A percentile compares a stretch with the other conserved stretches of the same genome.
phyloP scores from a whole-genome alignment of 2,329 filamentous ascomycete genomes.

The Ustulina deusta region DNA sequence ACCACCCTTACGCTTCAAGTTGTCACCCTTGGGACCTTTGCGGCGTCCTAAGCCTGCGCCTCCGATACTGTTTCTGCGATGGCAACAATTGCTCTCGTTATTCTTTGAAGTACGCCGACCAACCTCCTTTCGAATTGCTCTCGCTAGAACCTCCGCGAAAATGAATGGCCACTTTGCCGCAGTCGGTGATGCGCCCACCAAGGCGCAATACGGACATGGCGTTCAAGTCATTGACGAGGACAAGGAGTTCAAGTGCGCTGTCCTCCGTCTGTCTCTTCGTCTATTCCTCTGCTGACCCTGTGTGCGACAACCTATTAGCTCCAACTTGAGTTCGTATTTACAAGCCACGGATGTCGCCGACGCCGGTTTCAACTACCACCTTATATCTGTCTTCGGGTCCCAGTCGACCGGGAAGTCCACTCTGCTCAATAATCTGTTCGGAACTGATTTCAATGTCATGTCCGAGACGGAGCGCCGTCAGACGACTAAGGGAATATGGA shows the following conservation, averaged over 20 bases:
- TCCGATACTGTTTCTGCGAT: slow-evolving; percentile 34
- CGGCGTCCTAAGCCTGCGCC: slow-evolving; percentile 26
- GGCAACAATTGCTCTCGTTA: slow-evolving; percentile 32
- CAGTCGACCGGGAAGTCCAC: slow-evolving; percentile 99
- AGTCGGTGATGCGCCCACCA: slow-evolving; percentile 73
- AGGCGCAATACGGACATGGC: slow-evolving; percentile 85
- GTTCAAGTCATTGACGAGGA: slow-evolving; percentile 97
- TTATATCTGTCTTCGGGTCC: slow-evolving; percentile 98
- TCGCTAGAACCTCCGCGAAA: slow-evolving; percentile 29
- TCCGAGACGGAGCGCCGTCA: slow-evolving; percentile 92
- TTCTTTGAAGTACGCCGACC: slow-evolving; percentile 24
- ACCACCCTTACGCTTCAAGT: slow-evolving; percentile 1
- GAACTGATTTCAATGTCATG: slow-evolving; percentile 98
- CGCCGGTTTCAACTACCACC: slow-evolving; percentile 97
- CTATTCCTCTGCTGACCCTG: slow-evolving; percentile 36
- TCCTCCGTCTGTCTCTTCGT: slow-evolving; percentile 27
- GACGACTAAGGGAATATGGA: slow-evolving; percentile 99
- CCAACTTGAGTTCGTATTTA: slow-evolving; percentile 84
- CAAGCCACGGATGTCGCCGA: slow-evolving; percentile 81
- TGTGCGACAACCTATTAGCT: slow-evolving; percentile 59
- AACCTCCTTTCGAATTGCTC: slow-evolving; percentile 13
- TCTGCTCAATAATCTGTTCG: slow-evolving; percentile 93
- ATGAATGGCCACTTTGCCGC: slow-evolving; percentile 87
- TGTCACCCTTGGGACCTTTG: slow-evolving; percentile 16
- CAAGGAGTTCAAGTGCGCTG: slow-evolving; percentile 92